Percentiles rank a stretch among this genome's conserved stretches.
Evolutionary conservation across 2,329 filamentous ascomycete genomes (phyloP).

Genomic region (Ophiostoma montium): DNA sequence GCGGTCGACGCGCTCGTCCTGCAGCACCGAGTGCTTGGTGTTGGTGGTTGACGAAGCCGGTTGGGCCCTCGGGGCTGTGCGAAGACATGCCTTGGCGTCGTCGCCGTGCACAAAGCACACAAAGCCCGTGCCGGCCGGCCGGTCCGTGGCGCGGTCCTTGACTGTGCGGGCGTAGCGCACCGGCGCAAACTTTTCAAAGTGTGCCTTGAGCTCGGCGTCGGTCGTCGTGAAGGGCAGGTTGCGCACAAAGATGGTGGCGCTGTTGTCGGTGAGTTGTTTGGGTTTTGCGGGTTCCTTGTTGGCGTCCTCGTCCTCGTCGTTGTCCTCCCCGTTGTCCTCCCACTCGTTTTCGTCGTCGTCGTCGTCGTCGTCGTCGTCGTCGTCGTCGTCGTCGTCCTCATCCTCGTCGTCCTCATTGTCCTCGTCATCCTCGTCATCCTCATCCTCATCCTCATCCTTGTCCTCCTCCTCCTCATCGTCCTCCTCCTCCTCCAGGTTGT

Average conservation of each 20-base stretch:
- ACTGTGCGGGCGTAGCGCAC: slow-evolving; percentile 86
- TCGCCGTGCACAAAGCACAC: slow-evolving; percentile 75
- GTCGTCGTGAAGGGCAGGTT: slow-evolving; percentile 84
- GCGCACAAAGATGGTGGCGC: slow-evolving; percentile 75
- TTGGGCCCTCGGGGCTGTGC: slow-evolving; percentile 47
- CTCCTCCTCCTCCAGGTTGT: slow-evolving; percentile 38
- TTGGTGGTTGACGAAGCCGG: slow-evolving; percentile 20
- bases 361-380: slow-evolving; percentile 30
- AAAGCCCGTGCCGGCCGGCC: slow-evolving; percentile 84
- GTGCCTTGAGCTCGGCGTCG: slow-evolving; percentile 67
- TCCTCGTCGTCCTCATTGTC: slow-evolving; percentile 32
- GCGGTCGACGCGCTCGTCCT: slow-evolving; percentile 71
- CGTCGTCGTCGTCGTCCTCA: slow-evolving; percentile 29
- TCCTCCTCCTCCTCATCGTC: slow-evolving; percentile 30
- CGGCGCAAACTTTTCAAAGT: slow-evolving; percentile 80
- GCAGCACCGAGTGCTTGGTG: slow-evolving; percentile 66
- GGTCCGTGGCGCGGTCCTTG: slow-evolving; percentile 69
- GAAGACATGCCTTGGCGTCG: slow-evolving; percentile 65
- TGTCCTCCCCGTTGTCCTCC: slow-evolving; percentile 27
- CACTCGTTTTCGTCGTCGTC: too few species aligned
- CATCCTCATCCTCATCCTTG: slow-evolving; percentile 32
- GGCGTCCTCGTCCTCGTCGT: slow-evolving; percentile 23
- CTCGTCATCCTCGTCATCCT: slow-evolving; percentile 29
- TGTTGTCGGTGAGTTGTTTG: slow-evolving; percentile 41
- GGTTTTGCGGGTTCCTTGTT: slow-evolving; percentile 23